These are phyloP conservation scores for Cladosporium halotolerans DNA, from an alignment of 2,329 filamentous ascomycete genomes.

Conservation along the genomic window DNA sequence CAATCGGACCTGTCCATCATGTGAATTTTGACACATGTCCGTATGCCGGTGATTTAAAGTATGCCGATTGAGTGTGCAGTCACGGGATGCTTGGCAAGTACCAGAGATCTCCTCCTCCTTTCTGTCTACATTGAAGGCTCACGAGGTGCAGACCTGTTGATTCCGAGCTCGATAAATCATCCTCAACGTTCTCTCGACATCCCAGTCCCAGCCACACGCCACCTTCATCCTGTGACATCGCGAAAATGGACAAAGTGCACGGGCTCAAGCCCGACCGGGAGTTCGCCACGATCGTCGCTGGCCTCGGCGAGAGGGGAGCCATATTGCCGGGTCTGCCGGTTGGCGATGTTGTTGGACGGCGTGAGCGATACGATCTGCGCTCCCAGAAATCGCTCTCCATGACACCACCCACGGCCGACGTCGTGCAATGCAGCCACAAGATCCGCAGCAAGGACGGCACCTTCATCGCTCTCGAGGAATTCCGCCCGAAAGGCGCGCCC, in stretches of 20 bases:
- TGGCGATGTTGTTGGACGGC: conserved; percentile 17
- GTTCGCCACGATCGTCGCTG: not conserved
- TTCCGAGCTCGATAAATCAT: not conserved
- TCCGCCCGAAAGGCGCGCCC: conserved; percentile 14
- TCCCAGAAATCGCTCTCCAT: conserved; percentile 7
- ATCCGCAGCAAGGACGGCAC: conserved; percentile 8
- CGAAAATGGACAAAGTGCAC: not conserved
- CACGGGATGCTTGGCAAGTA: not conserved
- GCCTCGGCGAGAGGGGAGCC: not conserved
- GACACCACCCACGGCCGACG: conserved; percentile 9
- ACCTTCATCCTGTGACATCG: not conserved
- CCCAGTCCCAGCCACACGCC: not conserved
- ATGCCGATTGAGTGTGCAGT: not conserved
- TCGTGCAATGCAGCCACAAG: conserved; percentile 17
- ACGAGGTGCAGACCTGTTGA: not conserved
- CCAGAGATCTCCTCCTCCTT: not conserved
- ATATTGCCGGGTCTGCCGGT: not conserved
- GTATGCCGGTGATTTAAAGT: not conserved
- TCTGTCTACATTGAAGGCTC: not conserved
- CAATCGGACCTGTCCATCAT: not conserved
- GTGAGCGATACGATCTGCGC: conserved; percentile 10
- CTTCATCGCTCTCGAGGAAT: conserved; percentile 14
- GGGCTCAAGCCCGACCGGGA: not conserved
- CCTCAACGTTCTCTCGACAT: not conserved
- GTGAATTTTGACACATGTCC: not conserved